phyloP scores from a whole-genome alignment of 306 rosid species.

The Calophaca sinica region DNA sequence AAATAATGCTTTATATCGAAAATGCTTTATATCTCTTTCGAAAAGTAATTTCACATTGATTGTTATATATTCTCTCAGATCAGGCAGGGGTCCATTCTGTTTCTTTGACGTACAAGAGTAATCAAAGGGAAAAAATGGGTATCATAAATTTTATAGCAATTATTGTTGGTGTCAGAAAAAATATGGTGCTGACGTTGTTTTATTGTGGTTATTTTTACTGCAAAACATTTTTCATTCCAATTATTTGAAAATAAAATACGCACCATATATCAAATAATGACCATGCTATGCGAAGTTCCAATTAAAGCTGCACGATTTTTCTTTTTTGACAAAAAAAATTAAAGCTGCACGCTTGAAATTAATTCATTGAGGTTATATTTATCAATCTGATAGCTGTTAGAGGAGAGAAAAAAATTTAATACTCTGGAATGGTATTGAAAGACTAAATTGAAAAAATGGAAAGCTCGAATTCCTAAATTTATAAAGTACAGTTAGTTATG shows the following conservation, averaged over 20 bases:
- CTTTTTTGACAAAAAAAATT: no score
- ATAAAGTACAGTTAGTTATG: not conserved
- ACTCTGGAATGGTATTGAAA: not conserved
- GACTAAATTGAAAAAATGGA: conserved; percentile 15
- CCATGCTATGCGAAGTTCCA: not conserved
- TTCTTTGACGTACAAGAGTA: not conserved
- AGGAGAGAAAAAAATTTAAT: not conserved
- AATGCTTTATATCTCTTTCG: not conserved
- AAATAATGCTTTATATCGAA: not conserved
- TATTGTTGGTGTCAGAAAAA: conserved; percentile 32
- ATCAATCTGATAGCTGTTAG: not conserved
- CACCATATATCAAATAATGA: not conserved
- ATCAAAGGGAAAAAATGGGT: not conserved
- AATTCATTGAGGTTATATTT: not conserved
- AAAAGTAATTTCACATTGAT: conserved; percentile 16
- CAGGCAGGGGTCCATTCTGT: conserved; percentile 42
- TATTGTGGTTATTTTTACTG: not conserved
- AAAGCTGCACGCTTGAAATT: not conserved
- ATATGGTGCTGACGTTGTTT: not conserved
- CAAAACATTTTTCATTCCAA: no score
- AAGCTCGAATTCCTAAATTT: not conserved
- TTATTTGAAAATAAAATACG: no score
- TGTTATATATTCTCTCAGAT: not conserved
- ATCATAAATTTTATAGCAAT: conserved; percentile 11
- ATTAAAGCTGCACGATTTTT: not conserved